Evolutionary conservation across 179 eudicot species (phyloP), one percentile per base, ranked within the genome.

Genomic region (Silene coronaria): DNA sequence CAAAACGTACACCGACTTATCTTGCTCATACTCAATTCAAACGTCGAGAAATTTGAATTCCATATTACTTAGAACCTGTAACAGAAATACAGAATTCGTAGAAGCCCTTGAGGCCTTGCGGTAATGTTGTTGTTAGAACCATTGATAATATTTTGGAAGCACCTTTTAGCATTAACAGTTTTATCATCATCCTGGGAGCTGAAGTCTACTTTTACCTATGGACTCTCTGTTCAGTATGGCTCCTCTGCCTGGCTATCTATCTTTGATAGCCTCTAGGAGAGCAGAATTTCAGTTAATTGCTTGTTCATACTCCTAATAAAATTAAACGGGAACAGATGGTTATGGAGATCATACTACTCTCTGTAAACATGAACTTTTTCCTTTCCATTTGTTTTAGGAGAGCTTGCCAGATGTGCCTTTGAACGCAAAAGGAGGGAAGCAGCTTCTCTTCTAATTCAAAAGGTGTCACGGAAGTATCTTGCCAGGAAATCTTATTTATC

Each of bases 391-490:
- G 32, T 65, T 75, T 65, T 83, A 93, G 98, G 90, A 30, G 86
- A 85, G 80, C 69, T 84, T 80, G 90, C 89, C 59, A 87, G 89
- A 14, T 48, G 30, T 70, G 63, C 67, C 73, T 89, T 87, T 78
- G 85, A 84, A 72, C 70, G 30, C 67, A 86, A 79, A 79, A 91
- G 86, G 85, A 86, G 78, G 81, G 91, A 85, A 75, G 88, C 86
- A 77, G 98, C 98, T 55, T 79, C 87, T 80, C 32, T 89, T 62
- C 86, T 60, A 68, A 93, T 93, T 81, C 98, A 93, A 81, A 87
- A 84, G 78, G 83, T 89, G 71, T 80, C 71, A 2, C 88, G 91
- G 46, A 84, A 84, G 86, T 79, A 82, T 78, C 79, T 87, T 72
- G 83, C 89, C 21, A 88, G 89, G 76, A 93, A 85, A 71, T 72